Conservation (phyloP, 129 eudicot species). For the Calendula officinalis region DNA sequence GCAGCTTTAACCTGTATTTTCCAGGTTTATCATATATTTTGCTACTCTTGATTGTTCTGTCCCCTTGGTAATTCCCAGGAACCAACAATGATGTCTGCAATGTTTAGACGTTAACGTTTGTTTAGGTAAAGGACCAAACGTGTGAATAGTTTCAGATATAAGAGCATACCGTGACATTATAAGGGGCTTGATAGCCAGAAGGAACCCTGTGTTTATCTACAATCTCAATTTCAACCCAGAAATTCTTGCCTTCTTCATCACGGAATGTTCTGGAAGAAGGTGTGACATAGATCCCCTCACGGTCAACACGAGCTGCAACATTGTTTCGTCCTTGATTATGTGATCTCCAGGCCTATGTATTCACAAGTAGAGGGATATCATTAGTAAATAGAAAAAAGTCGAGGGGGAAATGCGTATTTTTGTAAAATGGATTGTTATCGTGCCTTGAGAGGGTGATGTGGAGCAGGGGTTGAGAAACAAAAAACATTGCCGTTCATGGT, state of each 20-base stretch:
- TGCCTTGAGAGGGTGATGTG: slow-evolving; percentile 98
- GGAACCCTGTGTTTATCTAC: slow-evolving; percentile 85
- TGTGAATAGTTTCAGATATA: background rate
- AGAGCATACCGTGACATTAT: slow-evolving; percentile 79
- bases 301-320: slow-evolving; percentile 65
- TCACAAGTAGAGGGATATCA: background rate
- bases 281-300: slow-evolving; percentile 81
- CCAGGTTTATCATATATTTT: slow-evolving; percentile 67
- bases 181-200: slow-evolving; percentile 94
- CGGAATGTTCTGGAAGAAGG: slow-evolving; percentile 92
- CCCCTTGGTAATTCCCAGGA: slow-evolving; percentile 97
- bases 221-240: slow-evolving; percentile 95
- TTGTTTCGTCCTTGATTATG: slow-evolving; percentile 85
- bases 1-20: slow-evolving; percentile 71
- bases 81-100: slow-evolving; percentile 78
- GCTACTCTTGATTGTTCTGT: slow-evolving; percentile 71
- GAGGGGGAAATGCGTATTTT: background rate
- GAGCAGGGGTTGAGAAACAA: slow-evolving; percentile 92
- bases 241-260: slow-evolving; percentile 94
- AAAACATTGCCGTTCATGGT: slow-evolving; percentile 99
- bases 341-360: slow-evolving; percentile 82
- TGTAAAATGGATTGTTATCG: slow-evolving; percentile 15
- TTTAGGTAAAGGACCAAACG: too few relatives aligned
- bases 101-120: background rate
- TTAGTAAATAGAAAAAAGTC: too few relatives aligned